Base-by-base conservation (phyloP, 805 yeast species). In the Hanseniaspora guilliermondii region DNA sequence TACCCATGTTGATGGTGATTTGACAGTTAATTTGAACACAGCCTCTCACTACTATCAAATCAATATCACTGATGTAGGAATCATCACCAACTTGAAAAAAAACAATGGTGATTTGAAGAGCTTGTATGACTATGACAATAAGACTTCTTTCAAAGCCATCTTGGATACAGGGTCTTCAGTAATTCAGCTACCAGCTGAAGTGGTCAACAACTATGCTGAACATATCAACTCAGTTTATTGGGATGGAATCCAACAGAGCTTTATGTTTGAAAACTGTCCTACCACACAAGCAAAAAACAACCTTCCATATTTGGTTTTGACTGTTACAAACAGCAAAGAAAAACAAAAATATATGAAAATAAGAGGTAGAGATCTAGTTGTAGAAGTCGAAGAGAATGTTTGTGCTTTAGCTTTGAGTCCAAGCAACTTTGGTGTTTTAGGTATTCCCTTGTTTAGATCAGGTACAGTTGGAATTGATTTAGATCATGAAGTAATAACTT, bases 391-490 rank as follows among this genome's bases (percentile, higher is more conserved):
- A 27, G 62, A 65, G 40, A 54, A 58, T 8, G 53, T 67, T 37
- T 61, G 64, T 14, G 58, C 65, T 19, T 19, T 53, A 14, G 50
- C 48, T 2, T 41, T 60, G n/a, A 60, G 64, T 22, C 68, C 61
- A 32, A 67, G 60, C 55, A 67, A 69, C 35, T 49, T 55, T 56
- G 66, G 69, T 16, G 72, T 81, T 54, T 69, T 85, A 36, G 93
- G 91, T 14, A 87, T 82, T 62, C 74, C 76, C 44, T 76, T 84
- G 62, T 67, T 85, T 59, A 72, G 86, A 56, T 74, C 77, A 37
- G 83, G 81, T 5, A 83, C 84, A 62, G 74, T 77, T 27, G 87
- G 81, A 14, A 81, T 76, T 65, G 85, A 85, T 64, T 68, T 82
- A 49, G 85, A 81, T 17, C 24, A 50, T 19, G 37, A 36, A 27